Percentiles rank a stretch among this genome's conserved stretches.
phyloP scores from a whole-genome alignment of 2,329 filamentous ascomycete genomes.

The Paecilomyces sp. region DNA sequence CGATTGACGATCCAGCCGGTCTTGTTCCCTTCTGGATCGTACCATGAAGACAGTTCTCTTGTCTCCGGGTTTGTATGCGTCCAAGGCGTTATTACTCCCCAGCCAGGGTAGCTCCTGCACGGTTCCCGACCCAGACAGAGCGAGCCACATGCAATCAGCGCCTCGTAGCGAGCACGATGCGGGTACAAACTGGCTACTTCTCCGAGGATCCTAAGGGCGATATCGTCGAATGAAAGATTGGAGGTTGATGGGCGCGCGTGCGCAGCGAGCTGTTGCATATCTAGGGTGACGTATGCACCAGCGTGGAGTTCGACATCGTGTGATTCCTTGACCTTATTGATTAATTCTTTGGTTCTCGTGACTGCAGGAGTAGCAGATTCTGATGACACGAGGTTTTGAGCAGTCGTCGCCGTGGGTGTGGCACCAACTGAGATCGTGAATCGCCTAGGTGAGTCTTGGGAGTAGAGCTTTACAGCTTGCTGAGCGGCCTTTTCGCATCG shows the following conservation, averaged over 20 bases:
- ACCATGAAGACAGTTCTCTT: not conserved
- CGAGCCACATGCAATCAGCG: conserved; percentile 59
- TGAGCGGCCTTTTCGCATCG: conserved; percentile 27
- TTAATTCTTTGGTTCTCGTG: conserved; percentile 1
- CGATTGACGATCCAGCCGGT: conserved; percentile 59
- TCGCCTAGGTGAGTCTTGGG: conserved; percentile 11
- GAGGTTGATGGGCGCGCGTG: conserved; percentile 44
- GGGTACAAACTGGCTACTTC: conserved; percentile 64
- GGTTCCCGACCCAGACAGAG: conserved; percentile 65
- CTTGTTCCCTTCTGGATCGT: conserved; percentile 15
- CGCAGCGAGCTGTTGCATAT: conserved; percentile 70
- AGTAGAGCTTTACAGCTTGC: conserved; percentile 7
- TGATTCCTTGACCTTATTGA: conserved; percentile 6
- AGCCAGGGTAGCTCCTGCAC: conserved; percentile 62
- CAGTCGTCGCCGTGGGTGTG: conserved; percentile 62
- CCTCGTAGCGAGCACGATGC: conserved; percentile 47
- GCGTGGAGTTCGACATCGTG: conserved; percentile 61
- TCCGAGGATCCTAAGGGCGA: conserved; percentile 62
- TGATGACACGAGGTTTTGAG: conserved; percentile 49
- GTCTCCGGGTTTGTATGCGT: conserved; percentile 18
- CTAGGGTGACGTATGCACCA: conserved; percentile 66
- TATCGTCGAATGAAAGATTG: conserved; percentile 34
- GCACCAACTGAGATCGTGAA: conserved; percentile 63
- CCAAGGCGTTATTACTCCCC: conserved; percentile 62
- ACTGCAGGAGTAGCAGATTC: conserved; percentile 8